These are phyloP conservation scores for Posidonia oceanica DNA, from an alignment of 116 monocot genomes.

Conservation along the genomic window DNA sequence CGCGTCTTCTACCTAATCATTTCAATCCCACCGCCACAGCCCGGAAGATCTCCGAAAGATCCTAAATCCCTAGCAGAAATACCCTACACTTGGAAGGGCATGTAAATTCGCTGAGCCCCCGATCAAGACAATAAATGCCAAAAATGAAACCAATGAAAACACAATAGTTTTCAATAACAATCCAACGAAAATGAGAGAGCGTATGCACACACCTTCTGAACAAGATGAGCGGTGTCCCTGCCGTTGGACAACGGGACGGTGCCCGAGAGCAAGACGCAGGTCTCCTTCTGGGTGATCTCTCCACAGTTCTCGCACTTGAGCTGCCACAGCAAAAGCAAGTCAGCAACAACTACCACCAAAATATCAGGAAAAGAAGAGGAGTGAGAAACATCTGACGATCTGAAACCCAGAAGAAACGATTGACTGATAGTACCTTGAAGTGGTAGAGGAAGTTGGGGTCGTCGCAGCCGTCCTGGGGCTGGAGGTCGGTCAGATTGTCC, in stretches of 20 bases:
- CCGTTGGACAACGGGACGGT: slow-evolving; percentile 49
- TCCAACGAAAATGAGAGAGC: not conserved
- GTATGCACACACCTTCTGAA: slow-evolving; percentile 48
- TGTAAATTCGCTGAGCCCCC: too few relatives aligned
- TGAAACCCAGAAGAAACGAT: too few relatives aligned
- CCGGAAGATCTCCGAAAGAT: too few relatives aligned
- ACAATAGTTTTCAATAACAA: too few relatives aligned
- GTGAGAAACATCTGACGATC: not conserved
- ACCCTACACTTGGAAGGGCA: too few relatives aligned
- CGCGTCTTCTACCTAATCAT: too few relatives aligned
- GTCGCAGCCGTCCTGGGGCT: slow-evolving; percentile 72
- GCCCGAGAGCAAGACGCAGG: slow-evolving; percentile 56
- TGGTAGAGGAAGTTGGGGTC: slow-evolving; percentile 64
- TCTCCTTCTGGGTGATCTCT: slow-evolving; percentile 58
- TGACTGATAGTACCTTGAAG: slow-evolving; percentile 45
- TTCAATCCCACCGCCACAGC: too few relatives aligned
- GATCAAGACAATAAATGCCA: too few relatives aligned
- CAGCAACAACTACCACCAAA: not conserved
- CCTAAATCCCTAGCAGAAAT: too few relatives aligned
- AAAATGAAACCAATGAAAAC: too few relatives aligned
- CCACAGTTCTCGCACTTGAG: slow-evolving; percentile 90
- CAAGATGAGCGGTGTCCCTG: slow-evolving; percentile 62
- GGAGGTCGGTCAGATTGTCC: slow-evolving; percentile 74
- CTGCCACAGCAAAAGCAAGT: slow-evolving; percentile 15
- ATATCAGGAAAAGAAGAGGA: not conserved